Evolutionary conservation across 2,329 filamentous ascomycete genomes (phyloP).

Genomic region (Microcyclosporella mali): DNA sequence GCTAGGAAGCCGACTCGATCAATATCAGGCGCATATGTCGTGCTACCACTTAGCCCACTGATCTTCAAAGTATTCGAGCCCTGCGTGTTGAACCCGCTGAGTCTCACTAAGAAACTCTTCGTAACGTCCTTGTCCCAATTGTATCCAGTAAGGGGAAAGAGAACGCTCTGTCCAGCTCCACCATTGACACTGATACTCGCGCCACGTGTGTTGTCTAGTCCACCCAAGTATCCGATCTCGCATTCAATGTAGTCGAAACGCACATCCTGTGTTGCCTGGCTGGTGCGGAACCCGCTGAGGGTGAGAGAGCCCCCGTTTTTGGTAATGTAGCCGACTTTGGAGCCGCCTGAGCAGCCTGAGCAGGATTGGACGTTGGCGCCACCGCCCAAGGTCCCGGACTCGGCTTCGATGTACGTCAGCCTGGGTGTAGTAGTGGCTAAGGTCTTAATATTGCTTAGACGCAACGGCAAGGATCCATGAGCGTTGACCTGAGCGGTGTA

Average conservation of each 20-base stretch:
- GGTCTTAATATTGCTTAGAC: constrained; percentile 30
- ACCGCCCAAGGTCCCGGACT: constrained; percentile 29
- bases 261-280: constrained; percentile 29
- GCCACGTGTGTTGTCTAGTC: constrained; percentile 22
- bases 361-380: constrained; percentile 28
- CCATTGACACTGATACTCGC: constrained; percentile 37
- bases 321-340: constrained; percentile 33
- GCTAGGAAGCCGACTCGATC: constrained; percentile 22
- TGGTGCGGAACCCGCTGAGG: constrained; percentile 26
- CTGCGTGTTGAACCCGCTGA: constrained; percentile 22
- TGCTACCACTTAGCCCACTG: constrained; percentile 17
- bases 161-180: constrained; percentile 30
- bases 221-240: constrained; percentile 33
- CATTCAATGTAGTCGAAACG: constrained; percentile 39
- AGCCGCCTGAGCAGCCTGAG: constrained; percentile 29
- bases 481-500: constrained; percentile 23
- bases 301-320: constrained; percentile 15
- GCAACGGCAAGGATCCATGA: constrained; percentile 29
- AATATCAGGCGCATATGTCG: constrained; percentile 25
- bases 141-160: constrained; percentile 37
- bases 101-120: constrained; percentile 20
- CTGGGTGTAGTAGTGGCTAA: constrained; percentile 11
- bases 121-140: constrained; percentile 34
- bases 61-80: constrained; percentile 25
- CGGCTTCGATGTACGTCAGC: constrained; percentile 29